A percentile compares a stretch with the other conserved stretches of the same genome.
phyloP scores from a whole-genome alignment of 2,329 filamentous ascomycete species.

The Periconia sp. region DNA sequence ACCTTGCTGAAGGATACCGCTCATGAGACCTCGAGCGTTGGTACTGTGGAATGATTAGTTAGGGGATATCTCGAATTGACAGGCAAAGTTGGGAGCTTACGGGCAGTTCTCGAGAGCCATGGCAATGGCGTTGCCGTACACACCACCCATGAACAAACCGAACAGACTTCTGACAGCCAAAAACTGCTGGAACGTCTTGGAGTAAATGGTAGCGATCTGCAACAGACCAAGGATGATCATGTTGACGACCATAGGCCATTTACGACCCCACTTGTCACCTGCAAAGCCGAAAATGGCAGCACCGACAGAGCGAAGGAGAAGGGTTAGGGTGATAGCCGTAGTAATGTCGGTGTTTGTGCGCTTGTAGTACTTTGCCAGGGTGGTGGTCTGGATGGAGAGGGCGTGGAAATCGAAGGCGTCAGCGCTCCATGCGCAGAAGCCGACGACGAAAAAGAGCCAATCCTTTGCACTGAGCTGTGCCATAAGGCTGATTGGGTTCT shows the following conservation, averaged over 20 bases:
- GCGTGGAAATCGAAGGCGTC: slow-evolving; percentile 86
- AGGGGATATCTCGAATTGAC: slow-evolving; percentile 16
- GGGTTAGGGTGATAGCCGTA: slow-evolving; percentile 73
- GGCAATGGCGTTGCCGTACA: slow-evolving; percentile 76
- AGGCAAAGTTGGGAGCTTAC: slow-evolving; percentile 40
- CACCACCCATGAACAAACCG: slow-evolving; percentile 78
- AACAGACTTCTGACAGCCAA: slow-evolving; percentile 73
- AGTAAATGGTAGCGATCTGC: slow-evolving; percentile 79
- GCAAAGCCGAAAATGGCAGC: slow-evolving; percentile 75
- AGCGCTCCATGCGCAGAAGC: slow-evolving; percentile 74
- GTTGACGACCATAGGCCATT: slow-evolving; percentile 82
- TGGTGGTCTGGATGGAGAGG: slow-evolving; percentile 74
- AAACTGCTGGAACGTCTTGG: slow-evolving; percentile 70
- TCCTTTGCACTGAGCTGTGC: slow-evolving; percentile 64
- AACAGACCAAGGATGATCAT: slow-evolving; percentile 71
- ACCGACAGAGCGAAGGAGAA: slow-evolving; percentile 74
- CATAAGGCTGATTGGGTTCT: slow-evolving; percentile 71
- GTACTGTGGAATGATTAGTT: slow-evolving; percentile 22
- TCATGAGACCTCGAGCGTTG: slow-evolving; percentile 76
- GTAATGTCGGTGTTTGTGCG: slow-evolving; percentile 69
- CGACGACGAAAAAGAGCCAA: slow-evolving; percentile 76
- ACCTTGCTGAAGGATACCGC: slow-evolving; percentile 79
- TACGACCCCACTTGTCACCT: slow-evolving; percentile 77
- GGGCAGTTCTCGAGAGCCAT: slow-evolving; percentile 78
- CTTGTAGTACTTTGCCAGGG: slow-evolving; percentile 63